Evolutionary conservation across 2,329 filamentous ascomycete genomes (phyloP), one percentile per base, ranked within the genome.

Genomic region (Chlorencoelia australis): DNA sequence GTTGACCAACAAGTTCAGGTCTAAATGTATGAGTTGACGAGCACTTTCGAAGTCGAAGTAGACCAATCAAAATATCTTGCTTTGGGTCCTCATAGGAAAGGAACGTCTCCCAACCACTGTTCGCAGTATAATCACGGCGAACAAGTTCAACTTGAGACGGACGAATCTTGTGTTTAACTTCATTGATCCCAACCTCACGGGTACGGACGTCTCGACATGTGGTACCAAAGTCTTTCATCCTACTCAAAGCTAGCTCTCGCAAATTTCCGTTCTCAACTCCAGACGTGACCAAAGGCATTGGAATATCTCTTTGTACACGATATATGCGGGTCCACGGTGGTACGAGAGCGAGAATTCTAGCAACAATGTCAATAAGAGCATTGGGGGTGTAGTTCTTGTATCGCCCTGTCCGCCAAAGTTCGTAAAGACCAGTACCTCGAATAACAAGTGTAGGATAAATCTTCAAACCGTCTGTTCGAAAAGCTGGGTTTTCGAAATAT

Each of bases 371-470:
- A 43, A 98, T 86, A 21, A 98, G 72, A 0, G 85, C 89, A 59
- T 98, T 98, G 4, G 91, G 93, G 0, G 91, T 98, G 62, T 98
- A 98, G 59, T 98, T 98, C 62, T 95, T 91, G 63, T 96, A 98
- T 35, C 91, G 72, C 1, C 91, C 91, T 3, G 91, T 98, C 36
- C 93, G 75, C 91, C 93, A 98, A 14, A 98, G 67, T 62, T 98
- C 91, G 64, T 98, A 98, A 4, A 98, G 68, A 8, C 91, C 91
- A 1, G 91, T 98, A 1, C 91, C 91, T 47, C 91, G 81, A 51
- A 98, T 98, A 40, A 98, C 91, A 5, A 98, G 75, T 0, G 93
- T 98, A 1, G 91, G 91, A 53, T 98, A 98, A 40, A 98, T 96
- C 62, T 98, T 98, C 35, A 98, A 68, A 1, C 93, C 91, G 55